Evolutionary conservation across 1,284 basidiomycete species (phyloP).

Genomic region (Meira miltonrushii): DNA sequence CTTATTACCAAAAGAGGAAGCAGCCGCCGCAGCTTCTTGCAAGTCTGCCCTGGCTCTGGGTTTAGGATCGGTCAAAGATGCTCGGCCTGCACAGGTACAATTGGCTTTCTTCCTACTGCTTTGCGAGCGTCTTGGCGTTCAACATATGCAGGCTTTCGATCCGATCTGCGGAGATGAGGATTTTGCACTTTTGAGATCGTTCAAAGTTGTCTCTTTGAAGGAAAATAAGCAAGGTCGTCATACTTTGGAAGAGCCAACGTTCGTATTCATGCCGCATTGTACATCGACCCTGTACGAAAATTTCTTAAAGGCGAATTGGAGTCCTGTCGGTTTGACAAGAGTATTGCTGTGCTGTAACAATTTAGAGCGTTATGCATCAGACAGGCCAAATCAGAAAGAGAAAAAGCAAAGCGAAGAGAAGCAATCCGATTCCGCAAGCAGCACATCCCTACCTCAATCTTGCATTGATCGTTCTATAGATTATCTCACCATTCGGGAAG

Average conservation of each 20-base stretch:
- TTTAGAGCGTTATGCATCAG: slow-evolving; percentile 2
- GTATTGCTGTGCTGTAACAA: slow-evolving; percentile 19
- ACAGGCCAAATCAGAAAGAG: not conserved
- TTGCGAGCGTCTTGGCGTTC: not conserved
- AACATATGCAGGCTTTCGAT: not conserved
- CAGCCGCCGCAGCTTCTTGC: too few relatives aligned
- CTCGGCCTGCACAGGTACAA: slow-evolving; percentile 7
- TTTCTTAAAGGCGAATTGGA: slow-evolving; percentile 23
- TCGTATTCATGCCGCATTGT: slow-evolving; percentile 28
- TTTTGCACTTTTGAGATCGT: not conserved
- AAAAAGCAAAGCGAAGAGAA: not conserved
- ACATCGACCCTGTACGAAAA: slow-evolving; percentile 22
- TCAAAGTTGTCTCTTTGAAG: not conserved
- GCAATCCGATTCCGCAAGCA: not conserved
- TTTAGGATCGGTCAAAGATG: slow-evolving; percentile 9
- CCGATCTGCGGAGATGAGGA: slow-evolving; percentile 9
- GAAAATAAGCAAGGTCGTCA: slow-evolving; percentile 9
- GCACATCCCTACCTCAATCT: too few relatives aligned
- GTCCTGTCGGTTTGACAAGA: not conserved
- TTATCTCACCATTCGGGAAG: too few relatives aligned
- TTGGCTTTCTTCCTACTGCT: slow-evolving; percentile 9
- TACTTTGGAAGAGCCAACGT: slow-evolving; percentile 12
- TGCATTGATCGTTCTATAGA: too few relatives aligned
- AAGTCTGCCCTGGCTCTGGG: not conserved
- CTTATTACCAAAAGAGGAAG: too few relatives aligned